Evolutionary conservation across 257 asterid species (phyloP).

Genomic region (Capsicum chinense): DNA sequence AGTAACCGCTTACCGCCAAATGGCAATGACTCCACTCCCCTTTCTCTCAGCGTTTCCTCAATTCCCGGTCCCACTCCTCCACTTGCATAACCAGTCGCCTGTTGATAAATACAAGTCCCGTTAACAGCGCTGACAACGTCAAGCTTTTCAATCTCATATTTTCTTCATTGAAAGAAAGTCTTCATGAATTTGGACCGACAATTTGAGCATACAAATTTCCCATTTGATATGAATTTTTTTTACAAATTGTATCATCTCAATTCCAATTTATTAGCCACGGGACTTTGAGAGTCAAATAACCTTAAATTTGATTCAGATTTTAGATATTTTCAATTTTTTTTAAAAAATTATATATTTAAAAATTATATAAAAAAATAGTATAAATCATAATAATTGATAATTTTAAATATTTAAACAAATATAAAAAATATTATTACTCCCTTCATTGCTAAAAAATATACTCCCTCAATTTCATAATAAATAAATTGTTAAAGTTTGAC

Average conservation of each 20-base stretch:
- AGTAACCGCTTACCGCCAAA: constrained; percentile 89
- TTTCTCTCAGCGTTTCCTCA: constrained; percentile 60
- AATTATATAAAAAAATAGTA: too few species aligned
- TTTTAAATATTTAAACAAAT: too few species aligned
- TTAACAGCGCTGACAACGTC: constrained; percentile 19
- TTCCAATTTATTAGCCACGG: too few species aligned
- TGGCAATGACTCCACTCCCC: constrained; percentile 78
- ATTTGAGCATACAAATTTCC: neutral
- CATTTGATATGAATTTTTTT: neutral
- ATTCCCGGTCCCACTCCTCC: constrained; percentile 40
- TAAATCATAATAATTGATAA: too few species aligned
- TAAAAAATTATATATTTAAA: too few species aligned
- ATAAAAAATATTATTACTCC: too few species aligned
- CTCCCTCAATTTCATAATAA: too few species aligned
- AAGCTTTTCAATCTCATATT: constrained; percentile 17
- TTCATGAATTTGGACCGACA: neutral
- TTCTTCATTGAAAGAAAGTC: neutral
- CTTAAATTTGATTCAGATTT: too few species aligned
- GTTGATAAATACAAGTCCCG: neutral
- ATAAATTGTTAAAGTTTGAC: too few species aligned
- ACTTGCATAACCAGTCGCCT: constrained; percentile 62
- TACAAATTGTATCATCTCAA: too few species aligned
- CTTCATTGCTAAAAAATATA: neutral
- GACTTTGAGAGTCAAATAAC: too few species aligned
- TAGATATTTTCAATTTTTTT: too few species aligned